Evolutionary conservation across 495 filamentous ascomycete species (phyloP), one percentile per base, ranked within the genome.

Genomic region (Hypoxylon lienhwacheense): DNA sequence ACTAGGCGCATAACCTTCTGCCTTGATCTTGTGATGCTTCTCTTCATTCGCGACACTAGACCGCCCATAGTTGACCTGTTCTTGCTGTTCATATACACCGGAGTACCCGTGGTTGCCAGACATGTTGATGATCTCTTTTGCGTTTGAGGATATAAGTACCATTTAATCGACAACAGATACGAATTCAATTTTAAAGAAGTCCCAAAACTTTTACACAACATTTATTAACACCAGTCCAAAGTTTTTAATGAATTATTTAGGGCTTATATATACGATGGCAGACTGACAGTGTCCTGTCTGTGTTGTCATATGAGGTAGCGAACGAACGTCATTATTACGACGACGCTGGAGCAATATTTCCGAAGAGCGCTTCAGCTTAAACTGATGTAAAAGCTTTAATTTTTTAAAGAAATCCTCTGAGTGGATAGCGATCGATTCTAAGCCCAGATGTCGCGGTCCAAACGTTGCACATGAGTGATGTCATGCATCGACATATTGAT

Each of bases 1-100:
- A 58, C 64, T 66, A 5, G 39, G 55, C 20, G 11, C 60, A 22
- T 61, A 64, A 8, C 64, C 64, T 15, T 59, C 50, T 1, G 46
- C 64, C 4, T 61, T 66, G 0, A 15, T 50, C 5, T 24, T 41
- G 31, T 66, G 61, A 10, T 64, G 64, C 14, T 40, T 49, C 7
- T 47, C 46, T 42, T 66, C 64, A 0, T 53, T 25, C 25, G 24
- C 56, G 12, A 66, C 43, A 14, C 31, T 46, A 7, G 47, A 28
- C 17, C 44, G 42, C 1, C 33, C 29, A 34, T 64, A 66, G 54
- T 65, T 66, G 39, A 44, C 24, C 34, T 62, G 49, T 19, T 64
- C 61, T 1, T 48, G 48, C 12, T 56, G 33, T 8, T 64, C 54
- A 15, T 52, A 66, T 6, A 59, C n/a, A 8, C 29, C 19, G 8